Percentiles rank a stretch among this genome's conserved stretches.
Conservation (phyloP, 2,329 filamentous ascomycete species). For the Xylariaceae sp. region DNA sequence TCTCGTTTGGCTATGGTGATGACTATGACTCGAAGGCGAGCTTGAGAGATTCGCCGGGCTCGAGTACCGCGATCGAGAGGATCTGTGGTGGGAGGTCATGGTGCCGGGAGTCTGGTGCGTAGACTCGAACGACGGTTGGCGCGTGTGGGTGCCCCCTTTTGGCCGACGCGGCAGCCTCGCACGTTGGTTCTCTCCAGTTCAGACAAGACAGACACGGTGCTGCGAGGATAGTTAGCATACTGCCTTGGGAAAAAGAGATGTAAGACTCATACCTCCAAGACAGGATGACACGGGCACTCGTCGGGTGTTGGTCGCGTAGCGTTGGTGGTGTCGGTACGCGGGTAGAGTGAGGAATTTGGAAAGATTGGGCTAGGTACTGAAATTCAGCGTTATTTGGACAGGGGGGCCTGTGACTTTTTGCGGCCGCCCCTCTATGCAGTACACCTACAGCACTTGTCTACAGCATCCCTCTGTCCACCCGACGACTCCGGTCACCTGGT, state of each 20-base stretch:
- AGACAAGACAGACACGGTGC: constrained; percentile 4
- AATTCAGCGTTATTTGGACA: not conserved
- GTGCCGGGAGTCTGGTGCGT: constrained; percentile 3
- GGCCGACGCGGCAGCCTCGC: constrained; percentile 19
- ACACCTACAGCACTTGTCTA: too few species aligned
- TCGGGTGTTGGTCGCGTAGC: constrained; percentile 7
- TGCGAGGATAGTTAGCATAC: constrained; percentile 7
- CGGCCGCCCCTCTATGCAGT: too few species aligned
- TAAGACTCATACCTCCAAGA: not conserved
- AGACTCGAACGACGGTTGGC: constrained; percentile 8
- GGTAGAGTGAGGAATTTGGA: constrained; percentile 14
- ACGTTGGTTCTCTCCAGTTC: constrained; percentile 2
- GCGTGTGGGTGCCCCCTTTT: constrained; percentile 25
- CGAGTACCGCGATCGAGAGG: constrained; percentile 50
- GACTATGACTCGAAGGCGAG: constrained; percentile 24
- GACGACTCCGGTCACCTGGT: too few species aligned
- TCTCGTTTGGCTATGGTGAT: not conserved
- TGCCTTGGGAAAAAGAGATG: not conserved
- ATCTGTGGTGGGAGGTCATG: constrained; percentile 23
- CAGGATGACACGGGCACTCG: constrained; percentile 9
- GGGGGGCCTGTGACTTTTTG: too few species aligned
- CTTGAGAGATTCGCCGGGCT: constrained; percentile 43
- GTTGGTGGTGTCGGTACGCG: constrained; percentile 8
- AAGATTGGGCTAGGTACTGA: constrained; percentile 11
- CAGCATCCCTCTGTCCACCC: too few species aligned